Base-by-base conservation (phyloP, 2,329 filamentous ascomycete genomes). In the Botrytis fragariae region DNA sequence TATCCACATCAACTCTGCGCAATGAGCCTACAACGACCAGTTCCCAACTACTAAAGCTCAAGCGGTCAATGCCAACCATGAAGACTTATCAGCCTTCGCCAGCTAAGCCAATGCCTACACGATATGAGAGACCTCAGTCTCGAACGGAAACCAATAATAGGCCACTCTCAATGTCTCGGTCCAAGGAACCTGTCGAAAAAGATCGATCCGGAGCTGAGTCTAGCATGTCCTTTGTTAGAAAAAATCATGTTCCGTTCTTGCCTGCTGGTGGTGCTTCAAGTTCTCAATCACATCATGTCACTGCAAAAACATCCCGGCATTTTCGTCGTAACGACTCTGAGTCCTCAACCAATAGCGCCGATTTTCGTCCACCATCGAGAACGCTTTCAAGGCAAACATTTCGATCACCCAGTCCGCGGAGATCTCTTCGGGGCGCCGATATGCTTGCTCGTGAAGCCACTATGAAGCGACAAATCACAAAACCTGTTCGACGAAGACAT, bases 321-420 rank as follows among this genome's bases (percentile, higher is more conserved):
- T 91, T 95, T 80, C 90, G 94, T 63, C 92, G 95, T 62, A 91
- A 94, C 79, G 93, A 97, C 78, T 97, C 94, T 14, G 94, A 97
- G 78, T 88, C 89, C 77, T 87, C 89, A 77, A 82, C 80, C 71
- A 88, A 89, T 74, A 87, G 85, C 39, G 84, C 87, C 42, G 89
- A 91, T 51, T 81, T 87, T 62, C 86, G 89, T 42, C 88, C 89
- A 6, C 82, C 82, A 51, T 91, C 89, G 16, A 85, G 89, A 35
- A 82, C 88, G 1, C 81, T 89, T 48, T 91, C 89, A 54, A 86
- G 89, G 76, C 86, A 87, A 45, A 86, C 85, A 9, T 85, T 88
- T 80, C 86, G 89, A 63, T 81, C 80, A 4, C 89, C 89, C 62
- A 91, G 88, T 78, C 90, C 89, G 74, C 83, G 77, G 77, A 85